These are phyloP conservation scores for Fraxinus greggii DNA, from an alignment of 305 asterid genomes.

Conservation along the genomic window DNA sequence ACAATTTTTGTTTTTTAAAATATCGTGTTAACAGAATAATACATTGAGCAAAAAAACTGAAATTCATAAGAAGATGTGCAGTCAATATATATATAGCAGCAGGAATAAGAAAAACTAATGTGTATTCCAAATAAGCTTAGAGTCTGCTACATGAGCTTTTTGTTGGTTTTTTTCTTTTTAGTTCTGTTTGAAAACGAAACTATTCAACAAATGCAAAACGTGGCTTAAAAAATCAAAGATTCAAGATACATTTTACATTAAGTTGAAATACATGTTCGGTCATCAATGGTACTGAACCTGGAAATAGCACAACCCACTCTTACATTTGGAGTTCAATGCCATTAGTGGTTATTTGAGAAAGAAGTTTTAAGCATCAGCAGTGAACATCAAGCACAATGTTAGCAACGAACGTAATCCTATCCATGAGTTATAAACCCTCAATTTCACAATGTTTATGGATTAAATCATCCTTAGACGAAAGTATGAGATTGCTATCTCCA, in stretches of 20 bases:
- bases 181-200: neutral
- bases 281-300: neutral
- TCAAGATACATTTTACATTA: neutral
- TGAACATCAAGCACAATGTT: neutral
- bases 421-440: conserved; percentile 3
- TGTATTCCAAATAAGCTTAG: neutral
- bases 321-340: neutral
- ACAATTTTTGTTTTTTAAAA: neutral
- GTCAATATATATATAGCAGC: neutral
- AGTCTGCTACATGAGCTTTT: neutral
- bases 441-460: conserved; percentile 1
- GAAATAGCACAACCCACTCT: neutral
- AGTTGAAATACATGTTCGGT: neutral
- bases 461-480: neutral
- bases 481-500: neutral
- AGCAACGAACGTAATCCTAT: neutral
- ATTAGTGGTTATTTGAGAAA: neutral
- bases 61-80: neutral
- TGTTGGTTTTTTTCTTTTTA: neutral
- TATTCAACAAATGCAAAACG: neutral
- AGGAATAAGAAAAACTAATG: neutral
- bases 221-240: neutral
- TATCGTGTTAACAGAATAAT: neutral
- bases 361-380: neutral
- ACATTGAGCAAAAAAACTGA: neutral